Evolutionary conservation across 1,284 basidiomycete genomes (phyloP), one percentile per base, ranked within the genome.

Genomic region (Trametes versicolor): DNA sequence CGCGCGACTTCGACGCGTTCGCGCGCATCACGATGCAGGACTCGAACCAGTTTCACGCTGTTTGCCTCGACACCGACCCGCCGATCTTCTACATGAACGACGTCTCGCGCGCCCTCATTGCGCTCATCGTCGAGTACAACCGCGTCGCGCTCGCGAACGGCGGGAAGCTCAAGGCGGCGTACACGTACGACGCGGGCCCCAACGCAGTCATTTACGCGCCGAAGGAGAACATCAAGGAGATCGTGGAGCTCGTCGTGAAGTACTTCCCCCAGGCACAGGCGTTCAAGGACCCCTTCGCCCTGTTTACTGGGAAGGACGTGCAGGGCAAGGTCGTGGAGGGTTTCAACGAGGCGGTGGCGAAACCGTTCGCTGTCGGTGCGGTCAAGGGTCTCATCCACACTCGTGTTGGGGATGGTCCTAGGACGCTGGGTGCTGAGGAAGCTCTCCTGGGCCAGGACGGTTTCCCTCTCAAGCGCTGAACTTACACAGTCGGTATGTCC

Each of bases 1-100:
- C 78, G 4, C 86, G 84, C 65, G 94, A 99, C 80, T 99, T 99
- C 77, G 89, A 96, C 74, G 74, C 87, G 0, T 99, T 99, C 72
- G 97, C 96, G 2, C 82, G 82, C 59, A 88, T 98, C 77, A 99
- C 97, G 36, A 99, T 99, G 95, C 89, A 88, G 65, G 97, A 99
- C 79, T 97, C 95, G 66, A 99, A 98, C 82, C 93, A 95, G 81
- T 99, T 99, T 88, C 97, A 99, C 78, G 97, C 97, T 27, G 95
- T 98, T 72, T 95, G 94, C 66, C 90, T 99, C 71, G 98, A 99
- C 82, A 99, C 97, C 0, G 87, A 92, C 53, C 98, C 97, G 1
- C 98, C 97, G 52, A 99, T 99, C 80, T 99, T 99, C 79, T 99
- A 99, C 85, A 92, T 99, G 88, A 99, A 99, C 83, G 97, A 99